Percentiles rank a stretch among this genome's conserved stretches.
Conservation (phyloP, 1,284 basidiomycete genomes). For the Polyporus tsugae region DNA sequence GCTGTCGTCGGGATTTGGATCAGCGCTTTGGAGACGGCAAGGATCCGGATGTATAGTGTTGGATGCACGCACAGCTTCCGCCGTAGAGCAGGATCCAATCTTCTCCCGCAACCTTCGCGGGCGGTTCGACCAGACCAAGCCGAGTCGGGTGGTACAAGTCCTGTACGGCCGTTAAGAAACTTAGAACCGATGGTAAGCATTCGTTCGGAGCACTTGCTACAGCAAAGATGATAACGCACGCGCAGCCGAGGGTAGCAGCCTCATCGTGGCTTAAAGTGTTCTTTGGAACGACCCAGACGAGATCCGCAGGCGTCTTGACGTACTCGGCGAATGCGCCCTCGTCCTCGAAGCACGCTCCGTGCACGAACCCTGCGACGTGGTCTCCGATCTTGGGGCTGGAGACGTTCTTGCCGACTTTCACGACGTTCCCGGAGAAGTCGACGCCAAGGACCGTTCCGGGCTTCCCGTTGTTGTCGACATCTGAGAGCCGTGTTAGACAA, state of each 20-base stretch:
- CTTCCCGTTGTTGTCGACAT: slow-evolving; percentile 25
- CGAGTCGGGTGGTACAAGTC: slow-evolving; percentile 41
- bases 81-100: slow-evolving; percentile 42
- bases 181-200: slow-evolving; percentile 15
- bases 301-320: slow-evolving; percentile 42
- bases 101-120: slow-evolving; percentile 26
- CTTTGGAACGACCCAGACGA: slow-evolving; percentile 45
- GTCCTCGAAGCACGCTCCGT: slow-evolving; percentile 38
- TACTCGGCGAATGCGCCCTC: slow-evolving; percentile 53
- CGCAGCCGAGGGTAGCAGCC: slow-evolving; percentile 50
- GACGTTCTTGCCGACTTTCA: slow-evolving; percentile 37
- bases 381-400: slow-evolving; percentile 34
- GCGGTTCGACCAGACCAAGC: slow-evolving; percentile 37
- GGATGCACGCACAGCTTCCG: slow-evolving; percentile 36
- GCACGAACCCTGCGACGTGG: slow-evolving; percentile 39
- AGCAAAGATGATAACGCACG: slow-evolving; percentile 34
- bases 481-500: slow-evolving; percentile 8
- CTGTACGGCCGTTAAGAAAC: slow-evolving; percentile 46
- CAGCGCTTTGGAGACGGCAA: neutral
- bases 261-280: slow-evolving; percentile 43
- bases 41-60: neutral
- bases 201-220: neutral
- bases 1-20: slow-evolving; percentile 17
- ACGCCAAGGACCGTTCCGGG: slow-evolving; percentile 38
- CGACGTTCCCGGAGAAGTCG: slow-evolving; percentile 40